These are phyloP conservation scores for Cytospora piceae DNA, from an alignment of 2,329 filamentous ascomycete genomes.

Conservation along the genomic window DNA sequence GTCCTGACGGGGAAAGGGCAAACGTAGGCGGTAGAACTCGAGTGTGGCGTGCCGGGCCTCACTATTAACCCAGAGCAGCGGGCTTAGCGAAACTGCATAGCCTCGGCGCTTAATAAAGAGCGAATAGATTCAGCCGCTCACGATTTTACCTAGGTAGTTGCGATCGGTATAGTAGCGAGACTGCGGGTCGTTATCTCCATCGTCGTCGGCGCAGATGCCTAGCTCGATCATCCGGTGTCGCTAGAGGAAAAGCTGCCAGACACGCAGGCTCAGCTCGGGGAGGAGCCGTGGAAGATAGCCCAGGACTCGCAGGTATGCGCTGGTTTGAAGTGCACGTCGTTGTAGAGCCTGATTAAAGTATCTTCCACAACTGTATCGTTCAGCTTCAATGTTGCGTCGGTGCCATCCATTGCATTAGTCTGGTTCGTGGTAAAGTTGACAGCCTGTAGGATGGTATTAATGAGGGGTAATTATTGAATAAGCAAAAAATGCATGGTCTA, in stretches of 20 bases:
- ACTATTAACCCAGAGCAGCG: conserved; percentile 26
- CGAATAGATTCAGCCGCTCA: neutral
- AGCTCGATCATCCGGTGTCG: neutral
- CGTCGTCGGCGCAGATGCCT: neutral
- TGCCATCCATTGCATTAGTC: too few species aligned
- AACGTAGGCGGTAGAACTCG: conserved; percentile 22
- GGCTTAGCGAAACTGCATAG: conserved; percentile 15
- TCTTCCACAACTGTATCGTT: too few species aligned
- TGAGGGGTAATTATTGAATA: too few species aligned
- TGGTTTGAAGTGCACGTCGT: neutral
- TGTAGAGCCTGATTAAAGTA: neutral
- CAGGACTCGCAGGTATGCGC: neutral
- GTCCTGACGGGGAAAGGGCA: conserved; percentile 9
- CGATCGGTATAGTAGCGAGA: neutral
- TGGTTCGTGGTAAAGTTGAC: too few species aligned
- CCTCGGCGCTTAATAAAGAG: neutral
- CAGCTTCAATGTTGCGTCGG: too few species aligned
- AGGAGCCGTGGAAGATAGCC: neutral
- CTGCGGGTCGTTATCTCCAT: neutral
- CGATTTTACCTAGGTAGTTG: neutral
- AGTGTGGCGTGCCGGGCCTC: conserved; percentile 26
- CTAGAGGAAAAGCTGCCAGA: neutral
- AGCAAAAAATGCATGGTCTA: too few species aligned
- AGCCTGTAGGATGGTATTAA: too few species aligned
- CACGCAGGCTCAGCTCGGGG: neutral